A percentile compares a stretch with the other conserved stretches of the same genome.
These are phyloP conservation scores for Solanum bulbocastanum DNA, from an alignment of 257 asterid genomes.

Conservation along the genomic window DNA sequence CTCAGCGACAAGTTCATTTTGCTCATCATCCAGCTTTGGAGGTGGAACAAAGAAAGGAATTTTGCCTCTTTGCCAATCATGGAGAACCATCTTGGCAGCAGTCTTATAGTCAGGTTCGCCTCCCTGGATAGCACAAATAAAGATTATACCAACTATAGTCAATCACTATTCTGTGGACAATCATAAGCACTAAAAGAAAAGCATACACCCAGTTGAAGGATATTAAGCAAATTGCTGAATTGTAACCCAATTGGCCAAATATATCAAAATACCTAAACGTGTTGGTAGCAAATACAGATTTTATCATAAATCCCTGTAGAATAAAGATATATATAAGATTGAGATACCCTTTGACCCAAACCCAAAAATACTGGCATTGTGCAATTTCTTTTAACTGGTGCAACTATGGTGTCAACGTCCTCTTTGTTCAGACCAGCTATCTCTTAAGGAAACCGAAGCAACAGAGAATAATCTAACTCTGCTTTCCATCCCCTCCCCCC, in stretches of 20 bases:
- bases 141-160: background rate
- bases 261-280: background rate
- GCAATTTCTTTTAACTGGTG: background rate
- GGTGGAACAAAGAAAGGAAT: constrained; percentile 80
- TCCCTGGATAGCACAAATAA: constrained; percentile 36
- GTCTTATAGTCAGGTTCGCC: constrained; percentile 92
- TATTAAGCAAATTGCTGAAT: background rate
- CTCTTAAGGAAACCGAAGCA: background rate
- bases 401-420: background rate
- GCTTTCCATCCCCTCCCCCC: background rate
- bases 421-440: background rate
- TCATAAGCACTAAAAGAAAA: background rate
- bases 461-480: background rate
- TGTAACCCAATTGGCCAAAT: background rate
- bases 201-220: background rate
- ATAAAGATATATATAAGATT: background rate
- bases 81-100: constrained; percentile 87
- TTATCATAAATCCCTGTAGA: background rate
- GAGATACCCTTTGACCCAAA: background rate
- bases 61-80: constrained; percentile 92
- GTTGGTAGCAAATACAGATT: background rate
- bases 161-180: background rate
- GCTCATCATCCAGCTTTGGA: constrained; percentile 42
- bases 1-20: constrained; percentile 16
- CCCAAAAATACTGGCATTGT: background rate